Conservation (phyloP, 2,329 filamentous ascomycete genomes). For the Trichoderma atroviride region DNA sequence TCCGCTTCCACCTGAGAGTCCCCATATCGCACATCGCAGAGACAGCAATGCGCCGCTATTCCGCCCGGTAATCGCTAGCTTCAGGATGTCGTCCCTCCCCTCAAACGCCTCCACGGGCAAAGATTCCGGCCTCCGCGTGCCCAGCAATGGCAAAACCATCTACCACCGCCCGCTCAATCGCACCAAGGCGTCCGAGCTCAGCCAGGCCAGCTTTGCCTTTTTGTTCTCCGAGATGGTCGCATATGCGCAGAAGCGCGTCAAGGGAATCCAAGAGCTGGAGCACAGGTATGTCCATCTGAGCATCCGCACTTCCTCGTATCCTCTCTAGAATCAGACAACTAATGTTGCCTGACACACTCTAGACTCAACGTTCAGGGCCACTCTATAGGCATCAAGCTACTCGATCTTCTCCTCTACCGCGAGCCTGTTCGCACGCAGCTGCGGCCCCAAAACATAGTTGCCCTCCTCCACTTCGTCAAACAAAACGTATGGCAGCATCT, state of each 20-base stretch:
- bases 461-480: conserved; percentile 93
- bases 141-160: conserved; percentile 93
- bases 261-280: conserved; percentile 91
- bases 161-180: conserved; percentile 95
- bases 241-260: conserved; percentile 89
- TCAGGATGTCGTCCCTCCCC: conserved; percentile 55
- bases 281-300: conserved; percentile 68
- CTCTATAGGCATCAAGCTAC: conserved; percentile 87
- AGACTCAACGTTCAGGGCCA: conserved; percentile 84
- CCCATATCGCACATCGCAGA: neutral
- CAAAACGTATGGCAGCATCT: conserved; percentile 90
- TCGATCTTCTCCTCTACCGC: conserved; percentile 91
- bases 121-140: conserved; percentile 75
- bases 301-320: too few relatives aligned
- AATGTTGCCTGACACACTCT: neutral
- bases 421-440: conserved; percentile 69
- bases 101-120: conserved; percentile 50
- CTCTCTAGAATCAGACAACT: too few relatives aligned
- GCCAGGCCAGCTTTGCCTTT: conserved; percentile 92
- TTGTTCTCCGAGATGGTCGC: conserved; percentile 95
- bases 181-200: conserved; percentile 83
- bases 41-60: conserved; percentile 25
- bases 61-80: neutral
- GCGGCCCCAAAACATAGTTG: conserved; percentile 83
- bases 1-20: neutral